Conservation (phyloP, 2,329 filamentous ascomycete species). For the Diaporthe velutina region DNA sequence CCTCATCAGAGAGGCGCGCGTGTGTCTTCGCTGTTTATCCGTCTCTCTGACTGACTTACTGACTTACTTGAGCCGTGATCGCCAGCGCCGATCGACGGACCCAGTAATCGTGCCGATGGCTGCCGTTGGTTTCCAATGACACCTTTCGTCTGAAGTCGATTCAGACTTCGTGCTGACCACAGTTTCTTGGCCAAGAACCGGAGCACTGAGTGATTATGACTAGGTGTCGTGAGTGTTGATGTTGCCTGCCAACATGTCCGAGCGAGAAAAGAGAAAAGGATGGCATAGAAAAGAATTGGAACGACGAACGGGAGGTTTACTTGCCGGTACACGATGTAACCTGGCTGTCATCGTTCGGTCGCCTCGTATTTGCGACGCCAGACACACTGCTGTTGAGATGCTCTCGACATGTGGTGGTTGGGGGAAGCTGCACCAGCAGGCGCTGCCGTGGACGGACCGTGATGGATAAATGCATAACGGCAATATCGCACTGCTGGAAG, state of each 20-base stretch:
- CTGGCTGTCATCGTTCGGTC: background rate
- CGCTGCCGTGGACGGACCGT: background rate
- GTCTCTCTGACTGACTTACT: background rate
- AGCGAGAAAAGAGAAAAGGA: background rate
- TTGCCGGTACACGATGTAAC: conserved; percentile 26
- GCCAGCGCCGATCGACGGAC: conserved; percentile 16
- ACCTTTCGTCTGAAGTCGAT: background rate
- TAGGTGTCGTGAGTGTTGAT: background rate
- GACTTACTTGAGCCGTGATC: background rate
- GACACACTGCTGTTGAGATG: background rate
- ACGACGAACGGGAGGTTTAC: background rate
- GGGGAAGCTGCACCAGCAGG: background rate
- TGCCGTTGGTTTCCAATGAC: conserved; percentile 15
- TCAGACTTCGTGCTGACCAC: background rate
- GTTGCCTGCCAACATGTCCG: background rate
- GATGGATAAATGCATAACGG: conserved; percentile 29
- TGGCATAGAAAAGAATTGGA: background rate
- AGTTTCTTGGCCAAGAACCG: background rate
- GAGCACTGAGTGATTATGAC: background rate
- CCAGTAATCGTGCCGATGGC: conserved; percentile 27
- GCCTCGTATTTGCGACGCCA: background rate
- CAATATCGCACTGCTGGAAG: conserved; percentile 30
- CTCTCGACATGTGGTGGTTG: conserved; percentile 6
- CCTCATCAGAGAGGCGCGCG: background rate
- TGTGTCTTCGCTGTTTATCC: background rate